A percentile compares a stretch with the other conserved stretches of the same genome.
Evolutionary conservation across 2,329 filamentous ascomycete genomes (phyloP).

Genomic region (Exophiala sp.): DNA sequence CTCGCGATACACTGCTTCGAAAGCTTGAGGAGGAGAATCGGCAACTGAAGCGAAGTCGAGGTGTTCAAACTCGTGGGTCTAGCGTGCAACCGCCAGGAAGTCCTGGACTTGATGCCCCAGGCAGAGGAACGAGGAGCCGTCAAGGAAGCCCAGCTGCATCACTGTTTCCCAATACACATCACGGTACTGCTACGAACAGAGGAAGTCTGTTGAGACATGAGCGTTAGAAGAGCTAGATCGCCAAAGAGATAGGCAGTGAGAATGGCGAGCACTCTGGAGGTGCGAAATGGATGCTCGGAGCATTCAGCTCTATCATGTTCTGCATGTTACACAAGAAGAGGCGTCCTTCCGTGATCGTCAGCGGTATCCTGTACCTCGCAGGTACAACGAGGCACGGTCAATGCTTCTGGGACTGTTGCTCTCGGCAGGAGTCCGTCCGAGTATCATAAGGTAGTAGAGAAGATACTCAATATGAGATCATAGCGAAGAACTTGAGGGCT

Average conservation of each 20-base stretch:
- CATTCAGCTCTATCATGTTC: no score
- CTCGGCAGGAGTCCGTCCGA: no score
- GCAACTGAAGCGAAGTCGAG: slow-evolving; percentile 37
- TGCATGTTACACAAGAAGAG: no score
- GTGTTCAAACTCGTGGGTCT: slow-evolving; percentile 30
- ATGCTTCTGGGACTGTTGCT: no score
- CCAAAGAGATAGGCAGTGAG: not conserved
- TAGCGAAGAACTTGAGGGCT: no score
- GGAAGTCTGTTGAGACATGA: slow-evolving; percentile 23
- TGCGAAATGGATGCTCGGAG: no score
- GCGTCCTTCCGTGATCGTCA: no score
- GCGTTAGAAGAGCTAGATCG: slow-evolving; percentile 2
- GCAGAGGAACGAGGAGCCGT: slow-evolving; percentile 22
- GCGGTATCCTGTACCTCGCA: no score
- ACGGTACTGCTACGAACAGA: slow-evolving; percentile 4
- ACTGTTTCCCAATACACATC: slow-evolving; percentile 12
- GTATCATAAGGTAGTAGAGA: no score
- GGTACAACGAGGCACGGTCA: no score
- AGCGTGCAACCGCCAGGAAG: slow-evolving; percentile 29
- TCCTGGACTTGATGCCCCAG: slow-evolving; percentile 20
- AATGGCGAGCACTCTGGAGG: not conserved
- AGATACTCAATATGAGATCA: no score
- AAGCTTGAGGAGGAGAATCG: slow-evolving; percentile 45
- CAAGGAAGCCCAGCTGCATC: slow-evolving; percentile 26
- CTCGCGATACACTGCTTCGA: slow-evolving; percentile 39